Base-by-base conservation (phyloP, 1,139 yeast genomes). In the Saccharomyces pastorianus region DNA sequence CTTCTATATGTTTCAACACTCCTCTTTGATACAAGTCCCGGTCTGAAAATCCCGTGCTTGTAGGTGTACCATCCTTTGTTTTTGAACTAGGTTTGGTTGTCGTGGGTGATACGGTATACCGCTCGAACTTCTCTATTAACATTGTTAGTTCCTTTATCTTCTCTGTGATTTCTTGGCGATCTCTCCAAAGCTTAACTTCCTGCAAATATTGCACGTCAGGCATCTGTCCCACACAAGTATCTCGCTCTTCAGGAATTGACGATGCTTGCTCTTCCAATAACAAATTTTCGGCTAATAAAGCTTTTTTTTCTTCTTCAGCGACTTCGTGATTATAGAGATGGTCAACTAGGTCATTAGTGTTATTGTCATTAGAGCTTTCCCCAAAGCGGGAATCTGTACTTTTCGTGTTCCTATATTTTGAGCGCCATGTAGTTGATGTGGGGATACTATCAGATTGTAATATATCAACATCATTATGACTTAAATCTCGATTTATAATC, bases 111-210 rank as follows among this genome's bases (percentile, higher is more conserved):
- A 17, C 20, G 20, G 20, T 17, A 17, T 17, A 17, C 20, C 49
- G 47, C 31, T 55, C 55, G 6, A 17, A 46, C 25, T 53, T 52
- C 42, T 53, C 51, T n/a, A 56, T 50, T 25, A 56, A 46, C 2
- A 7, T 14, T 26, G 54, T 51, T 25, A 57, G 42, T 47, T 57
- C 56, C 25, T 52, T 49, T 13, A 57, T 56, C 31, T 53, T 56
- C n/a, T 42, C 42, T 20, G 50, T 53, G n/a, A 57, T 52, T 44
- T 52, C 56, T 29, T 53, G 14, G 1, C 26, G 13, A 46, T 48
- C 20, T 11, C 42, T 34, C 42, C 42, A 32, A 2, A 17, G 20
- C 20, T 17, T 17, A 17, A 17, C 20, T 17, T 17, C 20, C 2
- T 17, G 20, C 20, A 17, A 17, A 2, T 17, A 17, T 34, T 34